phyloP scores from a whole-genome alignment of 1,284 basidiomycete genomes.

The Pseudozyma pruni region DNA sequence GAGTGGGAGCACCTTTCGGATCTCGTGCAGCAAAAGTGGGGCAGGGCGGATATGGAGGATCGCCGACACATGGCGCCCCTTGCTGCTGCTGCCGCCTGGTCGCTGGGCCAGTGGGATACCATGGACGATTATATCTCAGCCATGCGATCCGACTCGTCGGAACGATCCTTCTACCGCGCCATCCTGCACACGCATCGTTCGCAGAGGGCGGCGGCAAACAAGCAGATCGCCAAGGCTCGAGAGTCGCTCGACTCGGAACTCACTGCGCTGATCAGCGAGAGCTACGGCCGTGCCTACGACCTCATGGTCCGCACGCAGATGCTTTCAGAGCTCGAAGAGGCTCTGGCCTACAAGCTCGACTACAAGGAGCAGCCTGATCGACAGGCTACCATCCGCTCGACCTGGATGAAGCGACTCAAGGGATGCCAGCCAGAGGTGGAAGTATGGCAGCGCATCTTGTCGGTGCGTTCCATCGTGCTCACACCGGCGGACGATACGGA shows the following conservation, averaged over 20 bases:
- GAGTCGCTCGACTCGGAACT: constrained; percentile 93
- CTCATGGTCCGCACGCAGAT: constrained; percentile 96
- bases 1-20: constrained; percentile 94
- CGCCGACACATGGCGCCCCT: constrained; percentile 92
- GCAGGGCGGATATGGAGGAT: constrained; percentile 82
- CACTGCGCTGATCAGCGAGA: constrained; percentile 91
- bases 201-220: constrained; percentile 89
- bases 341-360: constrained; percentile 86
- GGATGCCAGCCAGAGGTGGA: constrained; percentile 99
- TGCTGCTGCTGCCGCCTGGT: constrained; percentile 97
- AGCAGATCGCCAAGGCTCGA: constrained; percentile 92
- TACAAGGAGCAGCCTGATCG: constrained; percentile 83
- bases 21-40: constrained; percentile 90
- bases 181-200: constrained; percentile 96
- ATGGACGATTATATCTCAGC: constrained; percentile 98
- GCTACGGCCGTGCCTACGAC: constrained; percentile 94
- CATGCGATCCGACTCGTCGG: constrained; percentile 93
- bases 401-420: constrained; percentile 75
- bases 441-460: constrained; percentile 97
- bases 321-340: constrained; percentile 97
- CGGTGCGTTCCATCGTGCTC: constrained; percentile 92
- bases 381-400: constrained; percentile 65
- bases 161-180: constrained; percentile 94
- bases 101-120: constrained; percentile 93
- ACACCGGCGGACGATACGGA: constrained; percentile 93